Evolutionary conservation across 306 rosid genomes (phyloP), one percentile per base, ranked within the genome.

Genomic region (Gillenia trifoliata): DNA sequence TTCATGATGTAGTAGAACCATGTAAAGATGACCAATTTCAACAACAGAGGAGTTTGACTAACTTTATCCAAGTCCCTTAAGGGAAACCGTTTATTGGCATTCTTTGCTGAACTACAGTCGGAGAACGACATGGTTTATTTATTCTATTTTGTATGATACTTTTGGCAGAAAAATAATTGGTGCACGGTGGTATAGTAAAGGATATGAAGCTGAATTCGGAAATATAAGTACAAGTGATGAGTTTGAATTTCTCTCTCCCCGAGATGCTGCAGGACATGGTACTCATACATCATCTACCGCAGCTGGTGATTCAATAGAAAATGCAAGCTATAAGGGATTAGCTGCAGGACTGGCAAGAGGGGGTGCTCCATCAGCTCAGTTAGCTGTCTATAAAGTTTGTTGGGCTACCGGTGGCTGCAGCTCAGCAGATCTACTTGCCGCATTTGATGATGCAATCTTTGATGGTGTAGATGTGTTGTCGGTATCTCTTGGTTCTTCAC

Each of bases 251-350:
- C 59, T 81, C 23, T 89, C 91, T 40, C 79, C 91, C 4, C 77
- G 91, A 70, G 94, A 89, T 62, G 85, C 87, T 59, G 19, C 72
- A 0, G 90, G 91, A 67, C 91, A 89, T 63, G 94, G 90, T 4
- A 89, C 90, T 61, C 94, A 89, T 82, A 85, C 90, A 0, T 60
- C 91, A 62, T 89, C 94, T 4, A 87, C 87, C 28, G 94, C 88
- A 71, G 85, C 87, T 6, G 94, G 94, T 1, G 76, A 25, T 54
- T 52, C 34, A 5, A 82, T 87, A 45, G 64, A 82, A 75, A 82
- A 82, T 74, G 86, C 82, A 15, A 87, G 77, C 71, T 81, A 75
- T 49, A 77, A 45, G 74, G 93, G 91, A 79, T 74, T 85, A 41
- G 88, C 91, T 49, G 68, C 49, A 36, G 93, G 93, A 68, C 30